Evolutionary conservation across 495 filamentous ascomycete genomes (phyloP), one percentile per base, ranked within the genome.

Genomic region (Sordaria brevicollis): DNA sequence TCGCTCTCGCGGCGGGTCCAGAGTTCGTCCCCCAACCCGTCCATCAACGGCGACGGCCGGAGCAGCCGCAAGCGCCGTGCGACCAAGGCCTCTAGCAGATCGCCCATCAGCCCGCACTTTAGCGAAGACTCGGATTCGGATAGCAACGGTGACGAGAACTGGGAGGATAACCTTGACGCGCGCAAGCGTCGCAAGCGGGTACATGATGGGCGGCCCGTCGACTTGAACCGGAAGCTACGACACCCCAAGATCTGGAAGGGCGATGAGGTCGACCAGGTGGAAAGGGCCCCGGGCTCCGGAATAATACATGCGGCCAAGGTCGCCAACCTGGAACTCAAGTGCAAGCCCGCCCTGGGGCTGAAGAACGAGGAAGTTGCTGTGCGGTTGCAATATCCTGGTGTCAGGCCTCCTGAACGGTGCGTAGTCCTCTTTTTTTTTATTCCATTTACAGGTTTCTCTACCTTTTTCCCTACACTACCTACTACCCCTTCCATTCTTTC

Each of bases 341-440:
- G 83, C 49, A 82, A 85, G 35, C 79, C 82, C 5, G 82, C 84
- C 15, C 76, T 81, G 15, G 77, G 81, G n/a, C 73, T 85, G 29
- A 75, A 81, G 29, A 76, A 79, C 65, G 82, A 88, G 66, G 77
- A 85, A 69, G 83, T 91, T 33, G 79, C 81, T 37, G 84, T 91
- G 65, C 78, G 84, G 70, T 76, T 94, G 66, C 87, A 91, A 74
- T 94, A 94, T 78, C 92, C 92, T 5, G 91, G 90, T 75, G 84
- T 85, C 69, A 88, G 87, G 29, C 83, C 87, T 70, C 83, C 84
- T 68, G 92, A 94, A 77, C 85, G 83, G 90, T 92, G 87, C 69
- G 91, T 91, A 85, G 70, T 80, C 68, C 25, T 70, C 29, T 66
- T 36, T 21, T 19, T 49, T 31, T 15, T 38, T 33, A n/a, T 49